Evolutionary conservation across 441 rosid species (phyloP).

Genomic region (Macaranga tanarius): DNA sequence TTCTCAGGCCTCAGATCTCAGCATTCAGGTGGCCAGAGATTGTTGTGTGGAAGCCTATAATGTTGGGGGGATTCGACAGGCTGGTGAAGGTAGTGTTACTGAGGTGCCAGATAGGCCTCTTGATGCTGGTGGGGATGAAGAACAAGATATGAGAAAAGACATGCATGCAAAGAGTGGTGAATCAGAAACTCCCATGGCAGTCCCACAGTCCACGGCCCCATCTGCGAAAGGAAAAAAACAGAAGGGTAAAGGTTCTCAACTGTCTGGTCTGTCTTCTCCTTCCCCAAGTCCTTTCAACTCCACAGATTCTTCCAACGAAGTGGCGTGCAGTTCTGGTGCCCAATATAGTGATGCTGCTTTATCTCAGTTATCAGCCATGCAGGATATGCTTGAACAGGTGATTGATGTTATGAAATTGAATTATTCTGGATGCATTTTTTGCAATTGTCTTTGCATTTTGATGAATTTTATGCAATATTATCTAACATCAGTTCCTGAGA

Average conservation of each 20-base stretch:
- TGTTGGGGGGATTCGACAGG: conserved; percentile 38
- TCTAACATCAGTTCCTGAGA: conserved; percentile 1
- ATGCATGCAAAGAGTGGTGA: conserved; percentile 45
- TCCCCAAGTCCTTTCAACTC: conserved; percentile 54
- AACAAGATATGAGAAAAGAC: conserved; percentile 44
- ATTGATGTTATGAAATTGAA: conserved; percentile 15
- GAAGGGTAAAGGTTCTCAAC: conserved; percentile 58
- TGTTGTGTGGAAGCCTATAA: conserved; percentile 41
- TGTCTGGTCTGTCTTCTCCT: conserved; percentile 49
- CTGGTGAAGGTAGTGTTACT: conserved; percentile 26
- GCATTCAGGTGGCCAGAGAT: conserved; percentile 57
- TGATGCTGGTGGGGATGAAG: conserved; percentile 40
- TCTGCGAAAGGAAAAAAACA: conserved; percentile 57
- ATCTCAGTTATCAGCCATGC: conserved; percentile 63
- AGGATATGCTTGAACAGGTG: conserved; percentile 81
- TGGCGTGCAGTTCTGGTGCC: conserved; percentile 41
- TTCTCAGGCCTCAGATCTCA: conserved; percentile 79
- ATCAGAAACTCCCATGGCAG: conserved; percentile 33
- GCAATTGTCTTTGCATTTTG: not conserved
- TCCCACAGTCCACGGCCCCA: conserved; percentile 42
- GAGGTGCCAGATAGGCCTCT: conserved; percentile 33
- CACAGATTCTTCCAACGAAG: conserved; percentile 56
- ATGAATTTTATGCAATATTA: not conserved
- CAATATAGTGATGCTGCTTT: conserved; percentile 40
- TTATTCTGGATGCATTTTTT: conserved; percentile 1